Base-by-base conservation (phyloP, 352 stramenopile species). In the Thalassiosira livingstoniorum region DNA sequence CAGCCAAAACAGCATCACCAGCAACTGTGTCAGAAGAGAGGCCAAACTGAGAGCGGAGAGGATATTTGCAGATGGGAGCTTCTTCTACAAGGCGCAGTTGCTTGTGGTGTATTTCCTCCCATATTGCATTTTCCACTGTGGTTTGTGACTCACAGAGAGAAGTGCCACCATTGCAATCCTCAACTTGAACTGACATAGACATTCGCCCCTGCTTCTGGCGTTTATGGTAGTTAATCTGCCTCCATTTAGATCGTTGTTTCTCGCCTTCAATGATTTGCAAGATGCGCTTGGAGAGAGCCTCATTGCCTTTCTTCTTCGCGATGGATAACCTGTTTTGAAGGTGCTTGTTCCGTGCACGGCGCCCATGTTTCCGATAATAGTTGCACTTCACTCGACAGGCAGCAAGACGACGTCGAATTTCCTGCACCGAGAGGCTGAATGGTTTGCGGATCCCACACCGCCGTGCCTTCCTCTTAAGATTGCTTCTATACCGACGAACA, bases 31-130 rank as follows among this genome's bases (percentile, higher is more conserved):
- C 37, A 1, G 67, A 67, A 11, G 60, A 18, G 34, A 79, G 74
- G 21, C 76, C 76, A 53, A 83, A 83, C 7, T 64, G 35, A n/a
- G 45, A 63, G 4, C 35, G 2, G 10, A 82, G 3, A 1, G 23
- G 1, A 10, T 65, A 55, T 42, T 75, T 21, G 47, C 74, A 82
- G 10, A 82, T 75, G 13, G 74, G 74, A 11, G 74, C 74, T 42
- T 76, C 15, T 51, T 80, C 72, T 11, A 63, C 74, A 23, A 82
- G 25, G 29, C 70, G 57, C 21, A 76, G 65, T 27, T 66, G 13
- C 34, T 71, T 54, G 13, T 43, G 7, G 34, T 79, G 71, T 0
- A 79, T 60, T 13, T 66, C 21, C 10, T 29, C 23, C 29, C 29
- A 79, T 4, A 79, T 72, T 25, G 60, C 47, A 10, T 63, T 5